These are phyloP conservation scores for Gliomastix tumulicola DNA, from an alignment of 2,329 filamentous ascomycete genomes.

Conservation along the genomic window DNA sequence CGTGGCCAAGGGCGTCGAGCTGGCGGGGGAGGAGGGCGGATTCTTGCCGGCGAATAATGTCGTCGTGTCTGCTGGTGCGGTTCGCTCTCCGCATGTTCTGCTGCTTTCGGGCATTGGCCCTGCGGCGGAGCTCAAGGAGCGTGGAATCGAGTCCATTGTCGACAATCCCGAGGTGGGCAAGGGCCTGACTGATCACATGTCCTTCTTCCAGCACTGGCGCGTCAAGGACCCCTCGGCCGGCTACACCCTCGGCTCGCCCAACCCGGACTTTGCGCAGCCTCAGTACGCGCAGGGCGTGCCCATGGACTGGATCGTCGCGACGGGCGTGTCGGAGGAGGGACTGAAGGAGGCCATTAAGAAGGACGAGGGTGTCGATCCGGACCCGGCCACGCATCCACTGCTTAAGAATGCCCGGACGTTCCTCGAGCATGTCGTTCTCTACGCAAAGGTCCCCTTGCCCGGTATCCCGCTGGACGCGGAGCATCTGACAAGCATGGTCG, in stretches of 20 bases:
- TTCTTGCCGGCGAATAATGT: slow-evolving; percentile 22
- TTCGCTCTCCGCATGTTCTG: slow-evolving; percentile 39
- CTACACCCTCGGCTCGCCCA: slow-evolving; percentile 21
- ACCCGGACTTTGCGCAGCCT: slow-evolving; percentile 23
- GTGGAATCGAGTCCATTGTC: slow-evolving; percentile 22
- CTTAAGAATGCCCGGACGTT: slow-evolving; percentile 15
- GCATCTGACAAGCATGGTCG: slow-evolving; percentile 12
- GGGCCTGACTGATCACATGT: slow-evolving; percentile 22
- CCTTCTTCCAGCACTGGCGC: slow-evolving; percentile 19
- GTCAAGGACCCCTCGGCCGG: slow-evolving; percentile 22
- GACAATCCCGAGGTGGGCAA: slow-evolving; percentile 43
- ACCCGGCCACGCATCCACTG: slow-evolving; percentile 21
- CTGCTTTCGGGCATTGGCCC: slow-evolving; percentile 38
- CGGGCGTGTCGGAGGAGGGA: slow-evolving; percentile 14
- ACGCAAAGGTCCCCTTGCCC: slow-evolving; percentile 13
- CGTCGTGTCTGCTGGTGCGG: slow-evolving; percentile 38
- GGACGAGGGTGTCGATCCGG: slow-evolving; percentile 21
- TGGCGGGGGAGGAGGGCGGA: slow-evolving; percentile 17
- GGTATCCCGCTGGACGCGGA: slow-evolving; percentile 11
- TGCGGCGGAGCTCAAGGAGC: slow-evolving; percentile 18
- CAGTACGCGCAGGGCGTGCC: slow-evolving; percentile 27
- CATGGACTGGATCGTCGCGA: slow-evolving; percentile 25
- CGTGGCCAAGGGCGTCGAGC: slow-evolving; percentile 16
- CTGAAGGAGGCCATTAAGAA: slow-evolving; percentile 20
- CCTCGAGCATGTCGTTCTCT: slow-evolving; percentile 12